These are phyloP conservation scores for Aspergillus sparsus DNA, from an alignment of 495 filamentous ascomycete species.

Conservation along the genomic window DNA sequence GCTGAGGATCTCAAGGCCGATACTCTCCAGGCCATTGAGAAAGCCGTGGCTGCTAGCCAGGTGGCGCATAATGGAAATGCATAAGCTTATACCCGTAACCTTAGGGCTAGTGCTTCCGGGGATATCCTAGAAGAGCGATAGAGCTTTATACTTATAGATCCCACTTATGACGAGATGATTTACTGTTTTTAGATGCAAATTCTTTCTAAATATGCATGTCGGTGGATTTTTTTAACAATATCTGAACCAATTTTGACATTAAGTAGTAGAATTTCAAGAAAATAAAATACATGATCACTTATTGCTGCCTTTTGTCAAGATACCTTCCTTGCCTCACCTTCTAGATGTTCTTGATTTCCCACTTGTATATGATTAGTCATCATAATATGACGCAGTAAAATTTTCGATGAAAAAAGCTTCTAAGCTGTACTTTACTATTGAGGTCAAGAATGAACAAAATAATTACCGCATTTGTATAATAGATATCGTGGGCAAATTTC, in stretches of 20 bases:
- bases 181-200: neutral
- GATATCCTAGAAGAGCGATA: constrained; percentile 16
- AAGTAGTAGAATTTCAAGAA: neutral
- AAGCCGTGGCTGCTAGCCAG: constrained; percentile 54
- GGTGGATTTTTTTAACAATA: too few relatives aligned
- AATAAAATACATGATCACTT: neutral
- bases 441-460: neutral
- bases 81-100: constrained; percentile 9
- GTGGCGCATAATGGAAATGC: constrained; percentile 28
- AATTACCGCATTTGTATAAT: too few relatives aligned
- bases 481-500: too few relatives aligned
- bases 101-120: neutral
- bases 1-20: constrained; percentile 79
- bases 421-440: neutral
- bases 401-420: constrained; percentile 10
- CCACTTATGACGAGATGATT: constrained; percentile 20
- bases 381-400: constrained; percentile 19
- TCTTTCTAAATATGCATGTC: too few relatives aligned
- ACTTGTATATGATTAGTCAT: constrained; percentile 29
- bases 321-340: neutral
- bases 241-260: too few relatives aligned
- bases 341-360: neutral
- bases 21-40: constrained; percentile 81
- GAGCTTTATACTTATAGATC: constrained; percentile 22
- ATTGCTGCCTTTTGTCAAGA: neutral